phyloP scores from a whole-genome alignment of 768 basidiomycete genomes.

The Collybiopsis luxurians region DNA sequence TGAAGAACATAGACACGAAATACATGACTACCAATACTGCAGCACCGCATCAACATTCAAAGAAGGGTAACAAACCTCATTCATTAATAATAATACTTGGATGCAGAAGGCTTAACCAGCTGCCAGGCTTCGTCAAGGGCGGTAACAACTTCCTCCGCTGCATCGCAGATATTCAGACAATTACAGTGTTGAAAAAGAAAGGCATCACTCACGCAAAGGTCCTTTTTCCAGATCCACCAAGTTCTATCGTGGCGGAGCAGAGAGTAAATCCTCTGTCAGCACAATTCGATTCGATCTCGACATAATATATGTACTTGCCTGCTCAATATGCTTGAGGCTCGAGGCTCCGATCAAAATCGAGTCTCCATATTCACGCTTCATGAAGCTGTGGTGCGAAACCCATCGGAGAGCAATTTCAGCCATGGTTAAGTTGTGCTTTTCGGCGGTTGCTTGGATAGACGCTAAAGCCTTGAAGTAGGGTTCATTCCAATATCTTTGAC shows the following conservation, averaged over 20 bases:
- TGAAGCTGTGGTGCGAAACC: constrained; percentile 53
- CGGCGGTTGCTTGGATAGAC: constrained; percentile 39
- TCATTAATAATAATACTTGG: not conserved
- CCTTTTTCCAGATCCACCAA: constrained; percentile 2
- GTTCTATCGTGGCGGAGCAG: no score
- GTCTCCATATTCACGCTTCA: constrained; percentile 48
- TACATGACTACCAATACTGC: no score
- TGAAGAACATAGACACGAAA: no score
- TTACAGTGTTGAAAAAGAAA: not conserved
- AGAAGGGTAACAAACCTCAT: no score
- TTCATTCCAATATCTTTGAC: constrained; percentile 52
- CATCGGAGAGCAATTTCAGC: constrained; percentile 58
- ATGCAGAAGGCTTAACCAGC: not conserved
- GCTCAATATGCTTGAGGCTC: constrained; percentile 24
- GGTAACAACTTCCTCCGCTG: constrained; percentile 2
- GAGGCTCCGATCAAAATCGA: constrained; percentile 61
- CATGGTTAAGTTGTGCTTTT: constrained; percentile 44
- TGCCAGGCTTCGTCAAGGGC: constrained; percentile 1
- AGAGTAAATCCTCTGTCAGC: no score
- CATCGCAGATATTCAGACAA: not conserved
- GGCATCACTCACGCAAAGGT: not conserved
- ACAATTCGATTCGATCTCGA: no score
- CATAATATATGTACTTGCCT: constrained; percentile 27
- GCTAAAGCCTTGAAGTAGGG: constrained; percentile 49
- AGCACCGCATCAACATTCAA: no score